phyloP scores from a whole-genome alignment of 352 stramenopile species.

The Phytophthora ramorum region DNA sequence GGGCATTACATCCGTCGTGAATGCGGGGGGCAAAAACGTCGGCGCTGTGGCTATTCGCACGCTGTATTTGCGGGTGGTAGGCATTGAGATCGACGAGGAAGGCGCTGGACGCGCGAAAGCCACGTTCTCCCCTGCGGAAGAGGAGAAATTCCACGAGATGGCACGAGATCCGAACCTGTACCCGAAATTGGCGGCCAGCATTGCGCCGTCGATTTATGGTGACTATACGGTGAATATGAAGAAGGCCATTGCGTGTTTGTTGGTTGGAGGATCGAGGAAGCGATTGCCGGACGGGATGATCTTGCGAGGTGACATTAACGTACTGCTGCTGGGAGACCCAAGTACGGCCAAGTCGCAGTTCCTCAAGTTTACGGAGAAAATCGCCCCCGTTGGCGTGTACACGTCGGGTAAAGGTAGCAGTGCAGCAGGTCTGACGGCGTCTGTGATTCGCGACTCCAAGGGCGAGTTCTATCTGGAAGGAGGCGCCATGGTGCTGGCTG shows the following conservation, averaged over 20 bases:
- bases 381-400: slow-evolving; percentile 98
- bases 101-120: slow-evolving; percentile 88
- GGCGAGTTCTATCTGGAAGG: slow-evolving; percentile 99
- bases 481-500: slow-evolving; percentile 98
- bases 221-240: slow-evolving; percentile 98
- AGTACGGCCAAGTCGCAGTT: slow-evolving; percentile 99
- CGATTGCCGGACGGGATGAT: slow-evolving; percentile 96
- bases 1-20: slow-evolving; percentile 96
- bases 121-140: slow-evolving; percentile 96
- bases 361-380: slow-evolving; percentile 97
- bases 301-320: slow-evolving; percentile 98
- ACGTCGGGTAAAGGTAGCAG: slow-evolving; percentile 98
- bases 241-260: slow-evolving; percentile 95
- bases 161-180: slow-evolving; percentile 93
- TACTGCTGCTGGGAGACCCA: slow-evolving; percentile 97
- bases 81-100: slow-evolving; percentile 95
- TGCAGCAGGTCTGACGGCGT: slow-evolving; percentile 97
- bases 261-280: slow-evolving; percentile 96
- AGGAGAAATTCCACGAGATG: slow-evolving; percentile 97
- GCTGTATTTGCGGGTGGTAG: slow-evolving; percentile 96
- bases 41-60: slow-evolving; percentile 91
- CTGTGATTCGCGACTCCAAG: slow-evolving; percentile 94
- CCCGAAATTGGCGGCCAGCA: slow-evolving; percentile 89
- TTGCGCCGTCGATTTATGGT: slow-evolving; percentile 96
- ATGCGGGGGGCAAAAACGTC: slow-evolving; percentile 73